phyloP scores from a whole-genome alignment of 495 filamentous ascomycete species.

The Aspergillus kassunensis region DNA sequence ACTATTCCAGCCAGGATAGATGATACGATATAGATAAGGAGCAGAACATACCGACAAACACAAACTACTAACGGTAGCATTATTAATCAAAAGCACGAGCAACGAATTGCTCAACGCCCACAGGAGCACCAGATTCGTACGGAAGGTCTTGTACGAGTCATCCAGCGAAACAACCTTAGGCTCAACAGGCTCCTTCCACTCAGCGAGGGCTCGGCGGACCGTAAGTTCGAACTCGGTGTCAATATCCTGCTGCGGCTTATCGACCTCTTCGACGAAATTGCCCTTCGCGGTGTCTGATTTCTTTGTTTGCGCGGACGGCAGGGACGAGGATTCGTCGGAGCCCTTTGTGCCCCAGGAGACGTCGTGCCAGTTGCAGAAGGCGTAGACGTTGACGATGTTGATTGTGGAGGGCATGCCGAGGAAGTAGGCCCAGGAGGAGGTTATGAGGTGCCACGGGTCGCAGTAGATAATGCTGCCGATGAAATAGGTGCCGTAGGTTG shows the following conservation, averaged over 20 bases:
- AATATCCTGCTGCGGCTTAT: conserved; percentile 96
- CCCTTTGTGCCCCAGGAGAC: conserved; percentile 99
- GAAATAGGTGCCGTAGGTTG: conserved; percentile 95
- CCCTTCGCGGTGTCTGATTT: conserved; percentile 78
- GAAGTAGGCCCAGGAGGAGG: conserved; percentile 89
- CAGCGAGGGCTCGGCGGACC: conserved; percentile 83
- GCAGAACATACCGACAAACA: conserved; percentile 68
- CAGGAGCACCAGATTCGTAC: conserved; percentile 79
- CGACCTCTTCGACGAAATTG: conserved; percentile 88
- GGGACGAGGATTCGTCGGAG: conserved; percentile 88
- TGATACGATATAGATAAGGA: background rate
- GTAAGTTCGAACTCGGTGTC: conserved; percentile 94
- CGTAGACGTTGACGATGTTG: conserved; percentile 98
- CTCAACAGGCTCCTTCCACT: conserved; percentile 67
- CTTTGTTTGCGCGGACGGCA: conserved; percentile 79
- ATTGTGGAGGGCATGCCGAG: conserved; percentile 92
- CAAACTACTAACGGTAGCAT: conserved; percentile 69
- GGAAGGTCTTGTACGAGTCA: conserved; percentile 96
- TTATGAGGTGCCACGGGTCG: conserved; percentile 99
- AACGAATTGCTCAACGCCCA: conserved; percentile 95
- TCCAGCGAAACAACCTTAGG: conserved; percentile 78
- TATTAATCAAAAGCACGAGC: conserved; percentile 79
- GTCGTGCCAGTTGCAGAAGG: conserved; percentile 99
- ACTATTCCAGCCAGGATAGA: background rate
- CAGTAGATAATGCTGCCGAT: conserved; percentile 93